Percentiles rank a stretch among this genome's conserved stretches.
Evolutionary conservation across 257 asterid genomes (phyloP).

Genomic region (Nemophila menziesii): DNA sequence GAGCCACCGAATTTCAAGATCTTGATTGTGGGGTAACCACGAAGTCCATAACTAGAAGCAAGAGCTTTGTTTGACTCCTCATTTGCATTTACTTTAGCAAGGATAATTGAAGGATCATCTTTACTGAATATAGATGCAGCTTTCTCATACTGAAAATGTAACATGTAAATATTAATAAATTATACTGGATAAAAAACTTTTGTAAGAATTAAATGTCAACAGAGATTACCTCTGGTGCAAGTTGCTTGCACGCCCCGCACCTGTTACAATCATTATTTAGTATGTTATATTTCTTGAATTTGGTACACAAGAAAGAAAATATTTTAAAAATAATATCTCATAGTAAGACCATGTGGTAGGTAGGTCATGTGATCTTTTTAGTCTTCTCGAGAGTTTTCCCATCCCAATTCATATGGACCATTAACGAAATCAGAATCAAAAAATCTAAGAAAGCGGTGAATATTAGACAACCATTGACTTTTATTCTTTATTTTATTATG

Average conservation of each 20-base stretch:
- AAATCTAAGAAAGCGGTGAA: too few species aligned
- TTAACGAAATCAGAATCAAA: too few species aligned
- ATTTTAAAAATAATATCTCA: too few species aligned
- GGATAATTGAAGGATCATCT: slow-evolving; percentile 54
- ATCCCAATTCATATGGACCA: too few species aligned
- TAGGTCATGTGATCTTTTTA: too few species aligned
- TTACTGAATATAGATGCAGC: slow-evolving; percentile 72
- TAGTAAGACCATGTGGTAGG: too few species aligned
- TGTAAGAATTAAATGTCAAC: neutral
- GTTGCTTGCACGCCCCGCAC: slow-evolving; percentile 92
- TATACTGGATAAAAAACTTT: neutral
- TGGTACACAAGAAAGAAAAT: neutral
- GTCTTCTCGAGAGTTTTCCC: too few species aligned
- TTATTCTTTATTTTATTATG: too few species aligned
- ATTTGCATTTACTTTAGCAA: slow-evolving; percentile 72
- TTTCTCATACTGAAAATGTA: slow-evolving; percentile 58
- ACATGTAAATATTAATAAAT: neutral
- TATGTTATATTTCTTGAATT: too few species aligned
- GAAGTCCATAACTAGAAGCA: slow-evolving; percentile 41
- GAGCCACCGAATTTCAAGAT: slow-evolving; percentile 78
- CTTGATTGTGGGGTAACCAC: slow-evolving; percentile 70
- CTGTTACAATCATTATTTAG: slow-evolving; percentile 25
- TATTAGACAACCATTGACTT: too few species aligned
- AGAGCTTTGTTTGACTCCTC: slow-evolving; percentile 50
- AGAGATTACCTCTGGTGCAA: slow-evolving; percentile 79